Percentiles rank a stretch among this genome's conserved stretches.
phyloP scores from a whole-genome alignment of 306 rosid genomes.

The Vicia villosa region DNA sequence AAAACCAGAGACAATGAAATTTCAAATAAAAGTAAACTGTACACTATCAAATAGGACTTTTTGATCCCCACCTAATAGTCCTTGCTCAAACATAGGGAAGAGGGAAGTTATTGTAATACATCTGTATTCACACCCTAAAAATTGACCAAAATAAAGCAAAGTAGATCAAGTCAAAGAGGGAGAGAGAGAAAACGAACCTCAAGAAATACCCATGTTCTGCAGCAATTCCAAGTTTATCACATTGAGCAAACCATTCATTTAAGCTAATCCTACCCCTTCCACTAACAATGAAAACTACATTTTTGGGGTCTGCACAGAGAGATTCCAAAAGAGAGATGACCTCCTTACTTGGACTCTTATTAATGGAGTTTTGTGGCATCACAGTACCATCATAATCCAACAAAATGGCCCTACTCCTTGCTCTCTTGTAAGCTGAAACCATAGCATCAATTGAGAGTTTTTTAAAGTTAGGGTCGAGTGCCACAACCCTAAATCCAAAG shows the following conservation, averaged over 20 bases:
- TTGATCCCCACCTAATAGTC: neutral
- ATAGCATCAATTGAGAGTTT: slow-evolving; percentile 69
- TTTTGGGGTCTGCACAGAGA: slow-evolving; percentile 63
- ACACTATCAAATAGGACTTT: slow-evolving; percentile 18
- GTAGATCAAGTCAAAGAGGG: too few relatives aligned
- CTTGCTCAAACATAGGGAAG: slow-evolving; percentile 6
- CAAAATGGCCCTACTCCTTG: slow-evolving; percentile 70
- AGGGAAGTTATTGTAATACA: slow-evolving; percentile 12
- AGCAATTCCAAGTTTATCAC: slow-evolving; percentile 73
- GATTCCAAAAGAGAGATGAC: slow-evolving; percentile 61
- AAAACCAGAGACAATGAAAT: slow-evolving; percentile 9
- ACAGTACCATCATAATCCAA: slow-evolving; percentile 87
- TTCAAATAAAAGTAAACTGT: slow-evolving; percentile 1
- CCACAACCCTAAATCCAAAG: slow-evolving; percentile 81
- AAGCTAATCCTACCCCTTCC: slow-evolving; percentile 75
- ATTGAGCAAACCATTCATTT: slow-evolving; percentile 69
- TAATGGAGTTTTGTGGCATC: slow-evolving; percentile 74
- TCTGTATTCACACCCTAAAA: neutral
- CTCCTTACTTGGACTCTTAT: slow-evolving; percentile 63
- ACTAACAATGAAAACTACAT: slow-evolving; percentile 79
- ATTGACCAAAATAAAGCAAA: too few relatives aligned
- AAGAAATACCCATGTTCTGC: slow-evolving; percentile 82
- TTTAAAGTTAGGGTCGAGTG: slow-evolving; percentile 78
- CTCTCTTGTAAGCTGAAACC: slow-evolving; percentile 57
- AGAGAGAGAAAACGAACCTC: slow-evolving; percentile 50